Base-by-base conservation (phyloP, 148 eudicot species). In the Linanthus parryae region DNA sequence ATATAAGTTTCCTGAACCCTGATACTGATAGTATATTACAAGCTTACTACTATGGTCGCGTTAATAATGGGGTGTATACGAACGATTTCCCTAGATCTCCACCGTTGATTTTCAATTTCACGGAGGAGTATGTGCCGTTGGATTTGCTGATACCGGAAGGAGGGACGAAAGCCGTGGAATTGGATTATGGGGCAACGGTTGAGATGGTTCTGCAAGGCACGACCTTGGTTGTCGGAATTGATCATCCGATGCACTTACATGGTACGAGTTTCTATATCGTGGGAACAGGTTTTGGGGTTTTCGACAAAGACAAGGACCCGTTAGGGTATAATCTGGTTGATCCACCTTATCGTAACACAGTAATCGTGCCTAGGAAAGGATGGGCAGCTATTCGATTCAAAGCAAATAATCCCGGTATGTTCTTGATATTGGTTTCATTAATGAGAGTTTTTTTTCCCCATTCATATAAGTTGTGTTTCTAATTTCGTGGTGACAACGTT, bases 161-260 rank as follows among this genome's bases (percentile, higher is more conserved):
- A 7, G 61, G 52, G 33, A 58, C 73, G 0, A 46, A 52, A 31
- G 60, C 52, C 12, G 52, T 17, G 18, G 56, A 57, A 6, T 40
- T 69, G 59, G 40, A 69, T 1, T 58, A 52, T 34, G 47, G 54
- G 14, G 22, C 69, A 2, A 52, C 4, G 8, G 51, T 69, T 42
- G 73, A 69, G 61, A 49, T 69, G 1, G 73, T 69, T 17, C 58
- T 63, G 5, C 73, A 63, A 21, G 64, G 60, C 31, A 53, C 40
- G 15, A 58, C 52, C 39, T 20, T 69, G 36, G 2, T 57, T 13
- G 38, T 3, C 27, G 59, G 54, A 6, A 35, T 64, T 7, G 73
- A 69, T 48, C 73, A 69, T 20, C 73, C 73, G 2, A 25, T 69
- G 64, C 73, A 69, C 54, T 23, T 69, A 31, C 73, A 69, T 41